Base-by-base conservation (phyloP, 179 eudicot species). In the Amaranthus tricolor region DNA sequence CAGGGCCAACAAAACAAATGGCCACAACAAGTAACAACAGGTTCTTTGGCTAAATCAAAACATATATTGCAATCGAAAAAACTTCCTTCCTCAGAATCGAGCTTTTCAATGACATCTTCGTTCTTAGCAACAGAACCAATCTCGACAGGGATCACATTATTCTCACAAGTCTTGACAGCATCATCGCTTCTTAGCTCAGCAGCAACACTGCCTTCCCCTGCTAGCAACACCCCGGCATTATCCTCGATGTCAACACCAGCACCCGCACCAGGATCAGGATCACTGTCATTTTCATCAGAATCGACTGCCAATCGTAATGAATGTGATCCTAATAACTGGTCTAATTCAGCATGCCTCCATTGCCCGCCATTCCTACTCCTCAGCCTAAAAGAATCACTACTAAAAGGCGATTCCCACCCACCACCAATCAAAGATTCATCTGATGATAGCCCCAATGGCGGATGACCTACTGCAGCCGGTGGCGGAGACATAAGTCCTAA, bases 1-100 rank as follows among this genome's bases (percentile, higher is more conserved):
- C 96, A 91, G 20, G 94, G 80, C 96, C 96, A 91, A 68, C 96
- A 91, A 77, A 91, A 91, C 78, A 91, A 78, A 80, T 91, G 96
- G 68, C 96, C 96, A 77, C 96, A 91, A 82, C 89, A 82, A 72
- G 96, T 91, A 63, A 91, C 91, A 67, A 91, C 85, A 12, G 96
- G 96, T 50, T 91, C 91, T 62, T 79, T 85, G 11, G 96, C 82
- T 86, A 88, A 77, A 62, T 89, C 91, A 80, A 91, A 78, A 77
- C 96, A 94, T 74, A 94, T 90, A 79, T 92, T 92, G 76, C 98
- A 94, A 74, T 93, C 93, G 31, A 93, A 93, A 71, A 88, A 93
- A 71, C 92, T 82, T n/a, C 88, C 88, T 15, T 81, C 88, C 40
- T 84, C 86, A 12, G 71, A 68, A 56, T 74, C 77, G 47, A 72